Evolutionary conservation across 495 filamentous ascomycete species (phyloP), one percentile per base, ranked within the genome.

Genomic region (Talaromyces thailandensis): DNA sequence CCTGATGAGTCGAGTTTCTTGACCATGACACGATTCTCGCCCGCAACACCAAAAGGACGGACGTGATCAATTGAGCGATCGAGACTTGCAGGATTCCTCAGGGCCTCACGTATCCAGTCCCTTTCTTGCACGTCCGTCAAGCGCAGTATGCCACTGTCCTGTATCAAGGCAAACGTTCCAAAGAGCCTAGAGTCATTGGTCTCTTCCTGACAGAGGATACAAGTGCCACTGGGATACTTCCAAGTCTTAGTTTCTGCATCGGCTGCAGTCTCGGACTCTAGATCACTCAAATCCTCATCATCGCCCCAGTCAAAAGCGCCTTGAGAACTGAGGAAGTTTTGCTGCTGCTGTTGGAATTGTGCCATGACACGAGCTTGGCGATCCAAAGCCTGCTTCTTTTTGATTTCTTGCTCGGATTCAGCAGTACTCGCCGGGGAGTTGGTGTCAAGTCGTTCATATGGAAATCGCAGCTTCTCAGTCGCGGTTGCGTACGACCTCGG

Each of bases 131-230:
- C 76, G 65, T 94, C 85, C 0, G 94, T 98, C 64, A 93, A 87
- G 23, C 94, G 87, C 51, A 97, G 71, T 43, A 99, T 90, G 51
- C 83, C 87, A 74, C 92, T 99, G 64, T 96, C 85, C 24, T 87
- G 90, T 51, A 99, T 82, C 69, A 93, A 82, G 6, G 89, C 92
- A 73, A 98, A 96, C 0, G 93, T 94, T 56, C 94, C 94, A 71
- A 92, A 97, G 4, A 97, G 82, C 18, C 88, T 83, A 2, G 87
- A 86, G 63, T 97, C 93, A 62, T 91, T 92, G 21, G 92, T 93
- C 64, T 96, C 92, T 72, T 98, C 94, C 71, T 98, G 94, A 69
- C 94, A 99, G 12, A 97, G 75, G 66, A 98, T 96, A 70, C 94
- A 99, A 18, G 90, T 95, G 24, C 93, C 94, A 31, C 84, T 84